Percentiles rank a stretch among this genome's conserved stretches.
Conservation (phyloP, 495 filamentous ascomycete genomes). For the Penicillium salamii region DNA sequence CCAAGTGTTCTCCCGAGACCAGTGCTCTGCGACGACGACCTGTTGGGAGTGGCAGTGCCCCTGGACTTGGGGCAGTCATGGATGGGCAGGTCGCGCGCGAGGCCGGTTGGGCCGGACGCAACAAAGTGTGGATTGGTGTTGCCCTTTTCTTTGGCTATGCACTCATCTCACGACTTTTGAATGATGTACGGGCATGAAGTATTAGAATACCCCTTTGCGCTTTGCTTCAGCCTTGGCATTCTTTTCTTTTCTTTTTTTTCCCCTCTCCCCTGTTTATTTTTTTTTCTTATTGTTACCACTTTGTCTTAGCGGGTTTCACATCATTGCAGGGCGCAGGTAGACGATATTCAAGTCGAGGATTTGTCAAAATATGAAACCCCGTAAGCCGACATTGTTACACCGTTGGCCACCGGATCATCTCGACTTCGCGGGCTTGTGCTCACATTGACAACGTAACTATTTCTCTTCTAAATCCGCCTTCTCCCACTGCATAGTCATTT, state of each 20-base stretch:
- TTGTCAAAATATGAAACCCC: neutral
- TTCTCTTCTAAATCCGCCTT: constrained; percentile 21
- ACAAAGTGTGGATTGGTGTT: constrained; percentile 70
- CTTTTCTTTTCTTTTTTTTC: neutral
- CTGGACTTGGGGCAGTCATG: constrained; percentile 75
- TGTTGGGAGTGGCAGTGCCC: constrained; percentile 65
- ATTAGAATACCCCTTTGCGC: constrained; percentile 1
- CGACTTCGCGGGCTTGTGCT: constrained; percentile 22
- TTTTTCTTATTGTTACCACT: no score
- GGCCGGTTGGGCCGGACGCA: constrained; percentile 75
- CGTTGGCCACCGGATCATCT: constrained; percentile 19
- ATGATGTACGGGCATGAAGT: constrained; percentile 45
- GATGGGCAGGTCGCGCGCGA: constrained; percentile 70
- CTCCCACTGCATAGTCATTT: constrained; percentile 4
- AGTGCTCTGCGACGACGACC: constrained; percentile 64
- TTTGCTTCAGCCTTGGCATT: neutral
- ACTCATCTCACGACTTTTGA: constrained; percentile 70
- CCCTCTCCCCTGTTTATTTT: no score
- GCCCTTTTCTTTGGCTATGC: constrained; percentile 74
- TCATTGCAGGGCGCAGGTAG: constrained; percentile 15
- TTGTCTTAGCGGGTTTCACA: constrained; percentile 18
- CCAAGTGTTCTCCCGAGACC: constrained; percentile 58
- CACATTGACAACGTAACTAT: constrained; percentile 24
- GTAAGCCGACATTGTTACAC: constrained; percentile 13
- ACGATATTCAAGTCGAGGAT: neutral